Percentiles rank a stretch among this genome's conserved stretches.
These are phyloP conservation scores for Pyrenochaeta sp. DNA, from an alignment of 2,329 filamentous ascomycete genomes.

Conservation along the genomic window DNA sequence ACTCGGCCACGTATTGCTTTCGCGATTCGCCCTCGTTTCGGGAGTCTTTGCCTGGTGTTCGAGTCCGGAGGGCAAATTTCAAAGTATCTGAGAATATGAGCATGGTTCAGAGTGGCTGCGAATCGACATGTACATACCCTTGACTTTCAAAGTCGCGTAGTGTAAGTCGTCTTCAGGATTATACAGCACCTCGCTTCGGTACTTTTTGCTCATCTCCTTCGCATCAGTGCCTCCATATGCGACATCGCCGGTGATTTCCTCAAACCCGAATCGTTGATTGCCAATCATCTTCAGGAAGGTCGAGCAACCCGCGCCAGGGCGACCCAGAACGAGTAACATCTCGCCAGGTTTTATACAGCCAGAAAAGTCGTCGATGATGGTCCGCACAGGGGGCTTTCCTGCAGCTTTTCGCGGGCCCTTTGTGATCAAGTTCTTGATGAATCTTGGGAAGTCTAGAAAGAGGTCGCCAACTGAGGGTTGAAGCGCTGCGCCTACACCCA, in stretches of 20 bases:
- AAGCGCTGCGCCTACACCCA: constrained; percentile 67
- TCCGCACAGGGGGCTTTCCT: constrained; percentile 65
- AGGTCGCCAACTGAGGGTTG: constrained; percentile 69
- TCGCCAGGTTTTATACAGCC: constrained; percentile 76
- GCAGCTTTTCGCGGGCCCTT: constrained; percentile 49
- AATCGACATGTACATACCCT: too few species aligned
- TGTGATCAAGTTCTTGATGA: constrained; percentile 60
- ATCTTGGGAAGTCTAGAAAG: constrained; percentile 63
- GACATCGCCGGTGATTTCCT: constrained; percentile 63
- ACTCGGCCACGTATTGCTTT: constrained; percentile 66
- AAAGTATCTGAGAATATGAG: too few species aligned
- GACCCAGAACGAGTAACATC: constrained; percentile 73
- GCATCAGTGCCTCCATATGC: constrained; percentile 64
- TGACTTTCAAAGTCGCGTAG: constrained; percentile 79
- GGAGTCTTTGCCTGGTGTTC: constrained; percentile 69
- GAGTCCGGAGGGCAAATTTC: constrained; percentile 72
- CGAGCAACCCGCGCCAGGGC: constrained; percentile 74
- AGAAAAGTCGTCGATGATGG: constrained; percentile 70
- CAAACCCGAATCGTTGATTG: constrained; percentile 68
- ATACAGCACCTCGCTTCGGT: constrained; percentile 72
- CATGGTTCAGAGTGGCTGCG: too few species aligned
- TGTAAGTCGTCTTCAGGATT: constrained; percentile 81
- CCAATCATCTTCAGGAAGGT: constrained; percentile 74
- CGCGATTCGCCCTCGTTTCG: constrained; percentile 69
- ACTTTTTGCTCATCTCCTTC: constrained; percentile 62